Base-by-base conservation (phyloP, 2,329 filamentous ascomycete genomes). In the Blastomyces parvus region DNA sequence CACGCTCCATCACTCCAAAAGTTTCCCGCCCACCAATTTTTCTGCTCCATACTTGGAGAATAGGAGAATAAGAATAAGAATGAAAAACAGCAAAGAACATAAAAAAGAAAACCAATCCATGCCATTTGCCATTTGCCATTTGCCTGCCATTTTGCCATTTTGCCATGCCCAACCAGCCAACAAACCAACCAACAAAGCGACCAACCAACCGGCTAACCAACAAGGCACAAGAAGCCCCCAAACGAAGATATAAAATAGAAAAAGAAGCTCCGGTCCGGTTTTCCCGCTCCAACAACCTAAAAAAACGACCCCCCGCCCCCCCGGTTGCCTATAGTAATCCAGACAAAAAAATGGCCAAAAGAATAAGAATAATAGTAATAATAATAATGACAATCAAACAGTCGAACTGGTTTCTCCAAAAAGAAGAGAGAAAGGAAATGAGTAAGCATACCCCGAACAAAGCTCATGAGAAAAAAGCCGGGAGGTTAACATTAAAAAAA, bases 391-490 rank as follows among this genome's bases (percentile, higher is more conserved):
- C 33, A 27, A 46, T 55, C 36, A 50, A 62, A 53, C 50, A 59
- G 48, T 59, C 57, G 53, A 62, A 46, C 53, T 56, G 50, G 33
- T 48, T 52, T 25, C 57, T 56, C 27, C 52, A 36, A 53, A 33
- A 25, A 27, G 14, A 14, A 52, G 30, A 2, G 19, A 48, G 22
- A 27, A 52, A 14, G 25, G 1, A 50, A 60, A 60, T 22, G 25
- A 19, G 60, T n/a, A 66, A 57, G 57, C 50, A 61, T 53, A 25
- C 50, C 38, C 57, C 22, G 62, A 66, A 62, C 42, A 14, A 64
- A 58, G 56, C 33, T 40, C 60, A 30, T 42, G 17, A 30, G 5
- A 48, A 30, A 25, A 48, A 14, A 14, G 22, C 57, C n/a, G 25
- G 57, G 57, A 50, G 46, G 36, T 33, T 36, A 27, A 60, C 38